Conservation (phyloP, 2,329 filamentous ascomycete genomes). For the Huntiella abstrusa region DNA sequence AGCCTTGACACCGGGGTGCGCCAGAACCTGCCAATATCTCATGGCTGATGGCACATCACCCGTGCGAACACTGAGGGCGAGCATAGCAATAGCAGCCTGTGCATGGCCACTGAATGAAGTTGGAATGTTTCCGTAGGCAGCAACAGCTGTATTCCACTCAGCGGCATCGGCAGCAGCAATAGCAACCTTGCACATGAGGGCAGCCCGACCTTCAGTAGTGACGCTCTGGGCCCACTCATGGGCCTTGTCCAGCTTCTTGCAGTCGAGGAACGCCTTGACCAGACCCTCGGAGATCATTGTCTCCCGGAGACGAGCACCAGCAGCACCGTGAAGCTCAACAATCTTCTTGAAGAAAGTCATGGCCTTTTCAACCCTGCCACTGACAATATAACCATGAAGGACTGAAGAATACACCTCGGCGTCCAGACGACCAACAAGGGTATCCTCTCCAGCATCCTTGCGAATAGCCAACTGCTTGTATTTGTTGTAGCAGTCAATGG, state of each 20-base stretch:
- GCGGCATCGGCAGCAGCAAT: conserved; percentile 64
- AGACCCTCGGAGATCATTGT: conserved; percentile 56
- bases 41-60: conserved; percentile 62
- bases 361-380: conserved; percentile 62
- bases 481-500: conserved; percentile 88
- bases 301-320: conserved; percentile 46
- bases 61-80: conserved; percentile 70
- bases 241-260: conserved; percentile 53
- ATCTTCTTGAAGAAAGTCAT: conserved; percentile 75
- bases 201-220: conserved; percentile 29
- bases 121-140: conserved; percentile 43
- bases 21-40: conserved; percentile 63
- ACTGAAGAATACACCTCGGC: conserved; percentile 78
- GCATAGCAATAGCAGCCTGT: conserved; percentile 55
- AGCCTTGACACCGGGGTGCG: conserved; percentile 38
- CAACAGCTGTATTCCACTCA: conserved; percentile 46
- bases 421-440: conserved; percentile 54
- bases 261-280: conserved; percentile 56
- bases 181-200: conserved; percentile 55
- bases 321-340: conserved; percentile 38
- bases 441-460: conserved; percentile 54
- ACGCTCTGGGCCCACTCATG: conserved; percentile 52
- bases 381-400: conserved; percentile 71
- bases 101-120: conserved; percentile 29
- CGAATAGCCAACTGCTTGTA: conserved; percentile 79